Evolutionary conservation across 2,329 filamentous ascomycete genomes (phyloP), one percentile per base, ranked within the genome.

Genomic region (Mycosphaerella sp.): DNA sequence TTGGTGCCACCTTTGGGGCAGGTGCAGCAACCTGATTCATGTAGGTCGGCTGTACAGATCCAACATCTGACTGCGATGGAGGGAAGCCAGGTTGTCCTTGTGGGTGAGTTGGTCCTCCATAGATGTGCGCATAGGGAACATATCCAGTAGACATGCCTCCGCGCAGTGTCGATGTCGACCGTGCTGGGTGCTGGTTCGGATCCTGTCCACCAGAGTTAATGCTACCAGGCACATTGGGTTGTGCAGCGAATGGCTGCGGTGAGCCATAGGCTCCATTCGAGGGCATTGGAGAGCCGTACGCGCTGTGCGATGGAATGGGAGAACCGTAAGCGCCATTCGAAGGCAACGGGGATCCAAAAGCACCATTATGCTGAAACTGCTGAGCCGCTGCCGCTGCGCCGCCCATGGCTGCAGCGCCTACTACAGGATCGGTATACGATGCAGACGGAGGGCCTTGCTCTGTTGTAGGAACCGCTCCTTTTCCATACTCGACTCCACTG

Each of bases 81-180:
- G 54, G 52, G 30, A 50, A 57, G 25, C 46, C 44, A 4, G 30
- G 32, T 25, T 55, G 35, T 13, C 37, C 41, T 16, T 46, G 45
- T 14, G 43, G 10, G 25, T 56, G 48, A 14, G 44, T 53, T 10
- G 61, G 53, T 18, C 54, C 56, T 34, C 61, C 64, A 49, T 69
- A 69, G 44, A 69, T 62, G 49, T 68, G 50, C 18, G 66, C 59
- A 41, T 69, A 69, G 6, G 66, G 66, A 2, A 68, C 61, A 41
- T 69, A 69, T 40, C 62, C 60, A 35, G 56, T 57, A 13, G 58
- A 55, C 49, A 62, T 54, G 34, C 51, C 58, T 25, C 52, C 58
- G 34, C 53, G 58, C 43, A 53, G 45, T 14, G 49, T 60, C 35
- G 57, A 59, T 28, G 57, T 60, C 36, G 52, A 60, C n/a, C 47